Evolutionary conservation across 2,329 filamentous ascomycete species (phyloP).

Genomic region (Cordyceps tenuipes): DNA sequence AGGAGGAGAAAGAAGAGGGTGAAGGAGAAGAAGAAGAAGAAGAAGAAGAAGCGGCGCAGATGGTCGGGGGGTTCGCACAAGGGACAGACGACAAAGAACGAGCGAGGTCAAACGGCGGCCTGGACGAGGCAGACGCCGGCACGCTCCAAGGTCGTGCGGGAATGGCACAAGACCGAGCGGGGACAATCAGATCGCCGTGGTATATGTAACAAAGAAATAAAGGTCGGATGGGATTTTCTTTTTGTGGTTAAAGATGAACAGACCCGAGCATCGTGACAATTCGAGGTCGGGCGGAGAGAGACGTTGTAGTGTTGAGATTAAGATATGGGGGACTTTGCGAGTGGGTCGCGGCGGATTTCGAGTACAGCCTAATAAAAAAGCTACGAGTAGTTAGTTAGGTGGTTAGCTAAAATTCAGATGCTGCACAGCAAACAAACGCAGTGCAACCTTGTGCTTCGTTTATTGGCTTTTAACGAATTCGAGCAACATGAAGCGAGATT

Average conservation of each 20-base stretch:
- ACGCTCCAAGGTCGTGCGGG: neutral
- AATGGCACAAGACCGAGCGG: neutral
- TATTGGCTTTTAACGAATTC: neutral
- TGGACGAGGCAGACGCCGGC: constrained; percentile 1
- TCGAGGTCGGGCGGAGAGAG: constrained; percentile 2
- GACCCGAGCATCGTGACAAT: neutral
- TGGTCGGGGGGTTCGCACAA: neutral
- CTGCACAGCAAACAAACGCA: neutral
- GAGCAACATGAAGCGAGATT: neutral
- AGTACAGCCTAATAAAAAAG: neutral
- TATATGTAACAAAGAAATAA: neutral
- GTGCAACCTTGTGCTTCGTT: neutral
- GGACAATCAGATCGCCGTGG: neutral
- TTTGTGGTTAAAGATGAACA: constrained; percentile 8
- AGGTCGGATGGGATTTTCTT: neutral
- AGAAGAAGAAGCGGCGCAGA: neutral
- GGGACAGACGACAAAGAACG: constrained; percentile 10
- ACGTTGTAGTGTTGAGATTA: constrained; percentile 10
- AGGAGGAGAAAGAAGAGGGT: neutral
- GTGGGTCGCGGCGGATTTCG: constrained; percentile 4
- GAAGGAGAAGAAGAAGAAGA: neutral
- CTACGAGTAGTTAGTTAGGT: neutral
- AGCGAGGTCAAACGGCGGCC: constrained; percentile 13
- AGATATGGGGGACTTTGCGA: neutral
- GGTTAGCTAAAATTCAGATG: neutral